These are phyloP conservation scores for Scutellaria barbata DNA, from an alignment of 257 asterid genomes.

Conservation along the genomic window DNA sequence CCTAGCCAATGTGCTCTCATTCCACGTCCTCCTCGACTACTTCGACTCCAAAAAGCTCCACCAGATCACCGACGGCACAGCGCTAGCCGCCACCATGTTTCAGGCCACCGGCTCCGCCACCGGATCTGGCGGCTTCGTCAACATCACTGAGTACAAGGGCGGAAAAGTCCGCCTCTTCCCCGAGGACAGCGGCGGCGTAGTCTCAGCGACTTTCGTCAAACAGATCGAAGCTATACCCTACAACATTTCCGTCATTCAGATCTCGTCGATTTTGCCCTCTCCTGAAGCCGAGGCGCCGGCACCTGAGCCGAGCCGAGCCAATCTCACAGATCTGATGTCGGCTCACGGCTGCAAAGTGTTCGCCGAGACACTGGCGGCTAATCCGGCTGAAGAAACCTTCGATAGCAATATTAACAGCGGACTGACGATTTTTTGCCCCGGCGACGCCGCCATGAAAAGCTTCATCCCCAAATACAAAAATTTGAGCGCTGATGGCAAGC, in stretches of 20 bases:
- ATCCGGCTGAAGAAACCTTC: conserved; percentile 60
- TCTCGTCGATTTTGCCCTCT: conserved; percentile 55
- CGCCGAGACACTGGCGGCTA: conserved; percentile 59
- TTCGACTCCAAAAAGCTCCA: conserved; percentile 74
- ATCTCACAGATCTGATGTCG: conserved; percentile 61
- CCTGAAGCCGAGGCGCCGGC: conserved; percentile 75
- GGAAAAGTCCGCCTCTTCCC: conserved; percentile 72
- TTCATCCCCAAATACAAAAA: conserved; percentile 62
- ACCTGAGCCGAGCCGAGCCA: conserved; percentile 56
- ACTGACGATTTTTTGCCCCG: conserved; percentile 73
- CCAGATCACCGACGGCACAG: conserved; percentile 66
- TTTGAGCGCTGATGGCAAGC: conserved; percentile 38
- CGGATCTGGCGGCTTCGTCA: conserved; percentile 73
- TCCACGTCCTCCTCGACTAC: conserved; percentile 77
- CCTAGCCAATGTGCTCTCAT: conserved; percentile 58
- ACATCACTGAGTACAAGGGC: conserved; percentile 60
- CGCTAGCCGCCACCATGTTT: conserved; percentile 67
- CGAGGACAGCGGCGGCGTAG: conserved; percentile 32
- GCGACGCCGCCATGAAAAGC: conserved; percentile 68
- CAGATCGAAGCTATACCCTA: conserved; percentile 52
- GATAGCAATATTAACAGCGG: conserved; percentile 56
- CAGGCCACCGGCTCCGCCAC: conserved; percentile 78
- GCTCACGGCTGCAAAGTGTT: conserved; percentile 75
- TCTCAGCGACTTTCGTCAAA: conserved; percentile 56
- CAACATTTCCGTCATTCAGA: conserved; percentile 73